These are phyloP conservation scores for Sicyos edulis DNA, from an alignment of 306 rosid species.

Conservation along the genomic window DNA sequence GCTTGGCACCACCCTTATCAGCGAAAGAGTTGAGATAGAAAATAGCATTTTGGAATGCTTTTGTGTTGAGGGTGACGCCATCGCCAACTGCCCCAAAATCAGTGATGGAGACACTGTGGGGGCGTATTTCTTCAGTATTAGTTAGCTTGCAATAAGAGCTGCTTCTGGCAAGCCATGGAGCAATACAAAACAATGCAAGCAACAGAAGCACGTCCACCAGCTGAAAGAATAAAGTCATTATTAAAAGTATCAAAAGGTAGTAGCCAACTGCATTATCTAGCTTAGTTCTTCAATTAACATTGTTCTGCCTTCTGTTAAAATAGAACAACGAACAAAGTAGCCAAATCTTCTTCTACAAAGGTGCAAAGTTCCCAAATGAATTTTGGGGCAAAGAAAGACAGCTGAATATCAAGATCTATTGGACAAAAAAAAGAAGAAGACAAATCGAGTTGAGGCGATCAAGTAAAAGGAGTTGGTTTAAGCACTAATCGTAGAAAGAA, in stretches of 20 bases:
- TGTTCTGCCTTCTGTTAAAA: background rate
- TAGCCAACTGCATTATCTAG: background rate
- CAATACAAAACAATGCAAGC: conserved; percentile 45
- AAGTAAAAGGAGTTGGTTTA: background rate
- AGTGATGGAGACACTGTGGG: conserved; percentile 58
- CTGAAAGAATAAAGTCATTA: conserved; percentile 32
- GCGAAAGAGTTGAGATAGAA: conserved; percentile 64
- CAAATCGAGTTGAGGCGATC: background rate
- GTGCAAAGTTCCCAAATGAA: background rate
- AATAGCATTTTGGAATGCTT: conserved; percentile 61
- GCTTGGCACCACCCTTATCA: conserved; percentile 71
- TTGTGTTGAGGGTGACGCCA: conserved; percentile 57
- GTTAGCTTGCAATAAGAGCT: conserved; percentile 47
- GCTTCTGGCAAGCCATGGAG: conserved; percentile 55
- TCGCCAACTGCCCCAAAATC: conserved; percentile 78
- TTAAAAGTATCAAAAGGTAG: conserved; percentile 4
- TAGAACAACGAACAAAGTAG: background rate
- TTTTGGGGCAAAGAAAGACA: background rate
- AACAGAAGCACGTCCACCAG: conserved; percentile 54
- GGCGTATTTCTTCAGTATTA: conserved; percentile 28
- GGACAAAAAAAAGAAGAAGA: background rate
- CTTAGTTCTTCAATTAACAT: background rate
- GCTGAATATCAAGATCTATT: background rate
- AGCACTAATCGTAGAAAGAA: background rate
- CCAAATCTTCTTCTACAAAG: background rate